Base-by-base conservation (phyloP, 2,329 filamentous ascomycete species). In the Penicillium sclerotigenum region DNA sequence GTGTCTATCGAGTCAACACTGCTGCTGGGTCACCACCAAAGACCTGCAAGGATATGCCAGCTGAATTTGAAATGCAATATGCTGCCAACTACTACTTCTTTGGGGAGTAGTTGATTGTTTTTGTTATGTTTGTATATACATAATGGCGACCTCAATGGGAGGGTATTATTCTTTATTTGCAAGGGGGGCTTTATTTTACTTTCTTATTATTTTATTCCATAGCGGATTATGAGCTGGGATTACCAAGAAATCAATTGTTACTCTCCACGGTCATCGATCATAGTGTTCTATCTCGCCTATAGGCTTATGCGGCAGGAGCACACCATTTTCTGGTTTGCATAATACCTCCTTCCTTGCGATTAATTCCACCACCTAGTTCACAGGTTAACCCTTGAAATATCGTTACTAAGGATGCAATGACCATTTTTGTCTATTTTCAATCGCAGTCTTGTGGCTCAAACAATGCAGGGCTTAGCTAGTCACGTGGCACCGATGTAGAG, bases 1-100 rank as follows among this genome's bases (percentile, higher is more conserved):
- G 91, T 71, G 87, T 96, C 24, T 97, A 93, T 76, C 84, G 93
- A 13, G 77, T 97, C 42, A 82, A 89, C 66, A 97, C 93, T 11
- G 91, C 88, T 0, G 92, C 91, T 26, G 93, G 93, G 11, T 83
- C 81, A 45, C 76, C 91, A 2, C 92, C 92, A 0, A 78, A 82
- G 26, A 89, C 85, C 0, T 97, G 93, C 71, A 71, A 82, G 33
- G 88, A 85, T 11, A 80, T 85, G 79, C 72, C 79, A 0, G 78
- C 80, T 11, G 68, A 74, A 1, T 92, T 97, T 63, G 78, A 87
- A 59, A 84, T 96, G 14, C 80, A 92, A 68, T 97, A 97, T 75
- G 81, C 89, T 31, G 86, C 92, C 40, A 84, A 92, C 81, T 97
- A 90, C 65, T 87, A 83, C 87, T 87, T 81, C 59, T 83, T 68